Evolutionary conservation across 345 rosid genomes (phyloP), one percentile per base, ranked within the genome.

Genomic region (Garcia nutans): DNA sequence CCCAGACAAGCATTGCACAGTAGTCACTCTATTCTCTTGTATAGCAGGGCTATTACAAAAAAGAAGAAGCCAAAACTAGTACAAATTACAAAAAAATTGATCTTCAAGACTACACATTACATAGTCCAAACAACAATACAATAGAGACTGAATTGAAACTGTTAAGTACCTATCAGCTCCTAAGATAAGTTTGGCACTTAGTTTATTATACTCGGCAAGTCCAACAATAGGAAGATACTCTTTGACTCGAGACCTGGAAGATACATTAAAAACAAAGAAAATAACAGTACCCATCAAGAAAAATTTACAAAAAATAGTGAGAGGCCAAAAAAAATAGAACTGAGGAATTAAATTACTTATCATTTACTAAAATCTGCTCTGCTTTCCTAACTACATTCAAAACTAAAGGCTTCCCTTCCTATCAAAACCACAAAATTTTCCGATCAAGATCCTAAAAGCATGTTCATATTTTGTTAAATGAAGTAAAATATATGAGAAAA

Each of bases 1-100:
- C 66, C 98, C 99, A 76, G 99, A 95, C 86, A 96, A 85, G 84
- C 98, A 85, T 80, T 93, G 99, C 72, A 89, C 91, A 1, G 99
- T 92, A 59, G 94, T 80, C 77, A 96, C 93, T 84, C 99, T 89
- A 60, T 80, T 88, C 85, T 89, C 96, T 71, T 73, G 77, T 60
- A 92, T 82, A 0, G 97, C 93, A 49, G 96, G 96, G 88, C 99
- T 96, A 81, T 76, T 68, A 72, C 65, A 33, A 47, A 47, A 33
- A 71, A 75, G 16, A 19, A 54, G 49, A 20, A 26, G 26, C 6
- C 28, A 19, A 62, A 31, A 26, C 68, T 49, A 63, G 1, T 10
- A 49, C 5, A 31, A 37, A 37, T 37, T 37, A 3, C 6, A 37
- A 37, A n/a, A 26, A 26, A 17, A 2, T 8, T 3, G 2, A 65